These are phyloP conservation scores for Phytophthora syringae DNA, from an alignment of 352 stramenopile genomes.

Conservation along the genomic window DNA sequence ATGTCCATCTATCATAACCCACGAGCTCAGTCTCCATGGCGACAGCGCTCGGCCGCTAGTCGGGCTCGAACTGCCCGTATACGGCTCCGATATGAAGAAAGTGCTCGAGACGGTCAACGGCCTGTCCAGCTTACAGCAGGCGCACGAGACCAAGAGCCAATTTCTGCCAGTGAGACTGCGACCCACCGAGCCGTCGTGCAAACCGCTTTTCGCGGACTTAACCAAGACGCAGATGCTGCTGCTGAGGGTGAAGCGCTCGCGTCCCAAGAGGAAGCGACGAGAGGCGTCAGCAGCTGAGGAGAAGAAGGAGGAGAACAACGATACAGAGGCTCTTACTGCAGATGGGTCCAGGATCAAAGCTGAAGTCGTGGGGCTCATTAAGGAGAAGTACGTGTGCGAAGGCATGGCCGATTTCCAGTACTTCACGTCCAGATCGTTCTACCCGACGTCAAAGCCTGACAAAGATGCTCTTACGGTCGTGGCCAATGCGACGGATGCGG, in stretches of 20 bases:
- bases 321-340: constrained; percentile 2
- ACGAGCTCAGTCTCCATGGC: constrained; percentile 42
- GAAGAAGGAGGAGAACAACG: constrained; percentile 17
- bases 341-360: constrained; percentile 34
- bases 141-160: constrained; percentile 75
- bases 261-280: constrained; percentile 32
- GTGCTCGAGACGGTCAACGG: constrained; percentile 72
- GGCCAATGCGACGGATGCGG: constrained; percentile 25
- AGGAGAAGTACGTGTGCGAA: constrained; percentile 86
- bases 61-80: constrained; percentile 72
- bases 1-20: constrained; percentile 7
- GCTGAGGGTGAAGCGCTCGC: constrained; percentile 53
- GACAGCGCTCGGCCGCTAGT: constrained; percentile 56
- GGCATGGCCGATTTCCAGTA: constrained; percentile 90
- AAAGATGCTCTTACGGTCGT: constrained; percentile 37
- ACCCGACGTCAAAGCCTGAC: constrained; percentile 40
- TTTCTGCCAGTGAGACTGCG: constrained; percentile 83
- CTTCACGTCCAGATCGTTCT: constrained; percentile 71
- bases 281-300: constrained; percentile 13
- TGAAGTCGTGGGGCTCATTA: constrained; percentile 67
- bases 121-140: constrained; percentile 59
- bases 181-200: constrained; percentile 77
- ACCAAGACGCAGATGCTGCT: constrained; percentile 85
- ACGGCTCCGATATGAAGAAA: constrained; percentile 49
- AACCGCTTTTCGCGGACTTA: constrained; percentile 82